Percentiles rank a stretch among this genome's conserved stretches.
Conservation (phyloP, 305 asterid genomes). For the Solanum hybrid region DNA sequence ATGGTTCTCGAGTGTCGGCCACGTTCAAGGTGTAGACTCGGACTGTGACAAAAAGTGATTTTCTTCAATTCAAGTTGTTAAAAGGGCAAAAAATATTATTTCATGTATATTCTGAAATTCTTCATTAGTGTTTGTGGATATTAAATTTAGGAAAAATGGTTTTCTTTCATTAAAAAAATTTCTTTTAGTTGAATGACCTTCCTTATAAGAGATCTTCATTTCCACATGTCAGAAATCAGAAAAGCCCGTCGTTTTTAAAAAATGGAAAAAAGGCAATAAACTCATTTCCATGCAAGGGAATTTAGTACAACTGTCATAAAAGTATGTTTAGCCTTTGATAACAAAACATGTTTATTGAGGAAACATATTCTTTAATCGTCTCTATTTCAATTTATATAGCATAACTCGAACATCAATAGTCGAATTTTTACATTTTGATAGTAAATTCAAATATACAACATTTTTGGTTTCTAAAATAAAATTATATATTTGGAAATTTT, state of each 20-base stretch:
- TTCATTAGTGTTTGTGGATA: too few relatives aligned
- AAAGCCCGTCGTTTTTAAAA: neutral
- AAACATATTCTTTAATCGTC: neutral
- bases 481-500: neutral
- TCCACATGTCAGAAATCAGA: neutral
- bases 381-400: neutral
- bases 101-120: too few relatives aligned
- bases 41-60: too few relatives aligned
- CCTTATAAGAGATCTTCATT: neutral
- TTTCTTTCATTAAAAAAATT: too few relatives aligned
- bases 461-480: neutral
- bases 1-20: too few relatives aligned
- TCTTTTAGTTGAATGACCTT: too few relatives aligned
- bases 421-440: neutral
- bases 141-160: too few relatives aligned
- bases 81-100: too few relatives aligned
- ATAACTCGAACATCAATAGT: neutral
- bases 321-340: neutral
- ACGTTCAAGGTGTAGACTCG: too few relatives aligned
- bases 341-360: neutral
- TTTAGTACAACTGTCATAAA: neutral
- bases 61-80: too few relatives aligned
- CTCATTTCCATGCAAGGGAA: neutral
- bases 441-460: neutral
- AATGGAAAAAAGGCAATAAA: neutral